Conservation (phyloP, 1,139 yeast genomes). For the Candida neerlandica region DNA sequence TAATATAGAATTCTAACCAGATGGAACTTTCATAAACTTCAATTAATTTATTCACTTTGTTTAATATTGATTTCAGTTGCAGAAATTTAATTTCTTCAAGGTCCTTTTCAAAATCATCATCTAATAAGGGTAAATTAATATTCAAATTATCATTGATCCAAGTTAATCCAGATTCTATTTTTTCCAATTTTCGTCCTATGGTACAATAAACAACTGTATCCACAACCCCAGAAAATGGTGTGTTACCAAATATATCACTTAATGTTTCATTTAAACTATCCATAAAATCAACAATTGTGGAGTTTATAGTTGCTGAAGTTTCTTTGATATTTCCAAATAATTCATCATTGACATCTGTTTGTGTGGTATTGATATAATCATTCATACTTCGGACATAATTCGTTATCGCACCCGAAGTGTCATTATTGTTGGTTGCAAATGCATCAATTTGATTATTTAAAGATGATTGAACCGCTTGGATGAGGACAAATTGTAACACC, state of each 20-base stretch:
- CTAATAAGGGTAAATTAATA: constrained; percentile 53
- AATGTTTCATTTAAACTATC: constrained; percentile 31
- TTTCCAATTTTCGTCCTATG: constrained; percentile 68
- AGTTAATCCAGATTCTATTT: constrained; percentile 67
- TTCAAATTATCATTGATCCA: constrained; percentile 76
- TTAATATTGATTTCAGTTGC: constrained; percentile 8
- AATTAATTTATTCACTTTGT: constrained; percentile 23
- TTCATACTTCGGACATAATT: constrained; percentile 27
- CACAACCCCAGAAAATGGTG: constrained; percentile 68
- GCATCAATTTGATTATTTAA: constrained; percentile 5
- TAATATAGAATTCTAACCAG: constrained; percentile 47
- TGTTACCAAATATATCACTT: constrained; percentile 56
- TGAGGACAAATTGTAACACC: constrained; percentile 47
- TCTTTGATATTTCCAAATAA: constrained; percentile 67
- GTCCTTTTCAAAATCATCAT: constrained; percentile 10
- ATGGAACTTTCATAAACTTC: constrained; percentile 36
- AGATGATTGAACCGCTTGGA: constrained; percentile 19
- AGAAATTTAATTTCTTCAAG: constrained; percentile 12
- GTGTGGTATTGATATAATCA: constrained; percentile 24
- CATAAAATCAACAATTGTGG: constrained; percentile 48
- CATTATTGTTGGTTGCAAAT: neutral
- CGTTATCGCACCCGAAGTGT: neutral
- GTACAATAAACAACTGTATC: constrained; percentile 74
- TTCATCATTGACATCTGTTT: constrained; percentile 57
- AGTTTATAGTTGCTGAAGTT: constrained; percentile 49